Evolutionary conservation across 225 moss, liverwort and hornwort genomes (phyloP).

Genomic region (Straminergon stramineum): DNA sequence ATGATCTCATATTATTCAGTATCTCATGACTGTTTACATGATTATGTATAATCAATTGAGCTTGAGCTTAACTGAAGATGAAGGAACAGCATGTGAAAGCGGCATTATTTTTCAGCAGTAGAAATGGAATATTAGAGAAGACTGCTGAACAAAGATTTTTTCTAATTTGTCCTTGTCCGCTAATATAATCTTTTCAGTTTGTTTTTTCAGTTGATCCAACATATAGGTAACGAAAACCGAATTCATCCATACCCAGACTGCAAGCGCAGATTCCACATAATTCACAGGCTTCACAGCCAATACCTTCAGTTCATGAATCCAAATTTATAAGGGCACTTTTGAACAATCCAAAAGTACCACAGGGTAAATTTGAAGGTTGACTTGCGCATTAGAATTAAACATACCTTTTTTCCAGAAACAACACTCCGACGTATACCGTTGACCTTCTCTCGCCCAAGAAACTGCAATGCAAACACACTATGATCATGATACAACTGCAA

Average conservation of each 20-base stretch:
- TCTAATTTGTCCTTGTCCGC: neutral
- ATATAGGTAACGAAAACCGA: neutral
- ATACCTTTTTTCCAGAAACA: slow-evolving; percentile 98
- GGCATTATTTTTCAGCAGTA: neutral
- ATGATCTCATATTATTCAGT: neutral
- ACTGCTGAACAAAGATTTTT: neutral
- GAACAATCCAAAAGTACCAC: neutral
- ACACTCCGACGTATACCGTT: slow-evolving; percentile 71
- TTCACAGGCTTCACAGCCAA: neutral
- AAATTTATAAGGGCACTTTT: neutral
- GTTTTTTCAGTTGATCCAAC: neutral
- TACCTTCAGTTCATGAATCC: neutral
- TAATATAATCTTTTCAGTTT: neutral
- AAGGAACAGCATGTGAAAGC: neutral
- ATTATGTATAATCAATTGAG: neutral
- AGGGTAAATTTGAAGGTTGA: neutral
- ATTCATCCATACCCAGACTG: neutral
- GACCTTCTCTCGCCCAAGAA: slow-evolving; percentile 77
- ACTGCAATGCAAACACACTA: slow-evolving; percentile 27
- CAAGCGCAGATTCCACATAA: neutral
- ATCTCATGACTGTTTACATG: neutral
- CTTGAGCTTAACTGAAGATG: neutral
- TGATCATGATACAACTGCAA: neutral
- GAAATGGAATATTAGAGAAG: neutral
- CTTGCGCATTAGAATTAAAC: neutral